Conservation (phyloP, 768 basidiomycete species). For the Holtermannia corniformis region DNA sequence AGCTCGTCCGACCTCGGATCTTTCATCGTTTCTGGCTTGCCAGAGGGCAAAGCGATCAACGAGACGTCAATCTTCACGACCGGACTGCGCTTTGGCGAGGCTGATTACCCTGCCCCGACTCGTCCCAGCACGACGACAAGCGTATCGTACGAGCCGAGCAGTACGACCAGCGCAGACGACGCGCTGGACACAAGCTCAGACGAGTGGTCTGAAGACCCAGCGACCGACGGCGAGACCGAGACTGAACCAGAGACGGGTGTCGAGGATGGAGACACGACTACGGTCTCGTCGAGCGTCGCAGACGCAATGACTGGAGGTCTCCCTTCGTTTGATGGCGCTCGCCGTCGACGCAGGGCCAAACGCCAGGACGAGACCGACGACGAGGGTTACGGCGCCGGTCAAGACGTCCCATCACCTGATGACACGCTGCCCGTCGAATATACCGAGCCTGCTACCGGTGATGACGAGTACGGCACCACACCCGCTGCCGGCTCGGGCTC, state of each 20-base stretch:
- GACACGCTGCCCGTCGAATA: background rate
- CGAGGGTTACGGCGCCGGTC: background rate
- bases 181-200: background rate
- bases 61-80: constrained; percentile 84
- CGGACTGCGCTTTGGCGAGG: constrained; percentile 52
- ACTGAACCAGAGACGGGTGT: background rate
- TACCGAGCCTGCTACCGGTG: background rate
- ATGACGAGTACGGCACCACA: background rate
- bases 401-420: background rate
- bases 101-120: background rate
- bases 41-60: constrained; percentile 53
- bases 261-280: too few relatives aligned
- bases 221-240: background rate
- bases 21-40: constrained; percentile 69
- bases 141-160: background rate
- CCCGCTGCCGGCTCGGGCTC: background rate
- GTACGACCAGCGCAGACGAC: background rate
- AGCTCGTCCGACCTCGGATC: constrained; percentile 60
- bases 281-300: too few relatives aligned
- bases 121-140: constrained; percentile 16
- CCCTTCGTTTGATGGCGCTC: too few relatives aligned
- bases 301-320: too few relatives aligned
- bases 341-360: too few relatives aligned
- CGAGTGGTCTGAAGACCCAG: background rate
- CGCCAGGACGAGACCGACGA: background rate